These are phyloP conservation scores for Kuraishia piskuri DNA, from an alignment of 805 yeast genomes.

Conservation along the genomic window DNA sequence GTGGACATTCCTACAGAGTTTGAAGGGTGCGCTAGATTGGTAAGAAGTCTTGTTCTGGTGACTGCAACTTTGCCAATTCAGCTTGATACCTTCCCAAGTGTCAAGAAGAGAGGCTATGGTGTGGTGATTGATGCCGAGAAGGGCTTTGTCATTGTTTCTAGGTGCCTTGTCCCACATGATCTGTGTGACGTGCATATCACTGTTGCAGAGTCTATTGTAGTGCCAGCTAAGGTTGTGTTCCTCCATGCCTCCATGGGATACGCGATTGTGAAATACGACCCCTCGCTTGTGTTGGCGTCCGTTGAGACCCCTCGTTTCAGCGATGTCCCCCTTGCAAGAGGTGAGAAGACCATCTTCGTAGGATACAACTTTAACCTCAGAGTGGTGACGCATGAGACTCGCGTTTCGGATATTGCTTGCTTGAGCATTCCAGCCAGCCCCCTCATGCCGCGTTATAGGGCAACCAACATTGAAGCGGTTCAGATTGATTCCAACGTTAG, in stretches of 20 bases:
- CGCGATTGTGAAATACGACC: conserved; percentile 78
- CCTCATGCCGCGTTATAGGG: conserved; percentile 73
- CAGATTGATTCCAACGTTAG: conserved; percentile 66
- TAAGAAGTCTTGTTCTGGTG: conserved; percentile 66
- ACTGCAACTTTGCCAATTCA: conserved; percentile 57
- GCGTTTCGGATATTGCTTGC: conserved; percentile 69
- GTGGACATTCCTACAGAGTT: conserved; percentile 59
- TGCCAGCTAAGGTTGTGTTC: conserved; percentile 75
- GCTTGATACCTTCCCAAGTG: conserved; percentile 65
- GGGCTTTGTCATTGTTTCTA: conserved; percentile 74
- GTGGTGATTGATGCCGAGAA: conserved; percentile 71
- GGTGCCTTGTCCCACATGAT: conserved; percentile 78
- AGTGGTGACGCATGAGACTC: conserved; percentile 64
- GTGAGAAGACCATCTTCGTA: conserved; percentile 68
- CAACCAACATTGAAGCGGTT: conserved; percentile 72
- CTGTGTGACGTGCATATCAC: conserved; percentile 66
- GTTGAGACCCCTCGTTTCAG: conserved; percentile 61
- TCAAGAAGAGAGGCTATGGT: conserved; percentile 61
- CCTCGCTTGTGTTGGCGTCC: conserved; percentile 61
- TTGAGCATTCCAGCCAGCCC: conserved; percentile 63
- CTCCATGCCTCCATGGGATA: conserved; percentile 84
- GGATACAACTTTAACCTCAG: conserved; percentile 71
- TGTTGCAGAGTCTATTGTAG: conserved; percentile 76
- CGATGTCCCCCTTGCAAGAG: conserved; percentile 50
- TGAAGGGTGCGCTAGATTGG: conserved; percentile 43